These are phyloP conservation scores for Leccinellum luteum DNA, from an alignment of 768 basidiomycete genomes.

Conservation along the genomic window DNA sequence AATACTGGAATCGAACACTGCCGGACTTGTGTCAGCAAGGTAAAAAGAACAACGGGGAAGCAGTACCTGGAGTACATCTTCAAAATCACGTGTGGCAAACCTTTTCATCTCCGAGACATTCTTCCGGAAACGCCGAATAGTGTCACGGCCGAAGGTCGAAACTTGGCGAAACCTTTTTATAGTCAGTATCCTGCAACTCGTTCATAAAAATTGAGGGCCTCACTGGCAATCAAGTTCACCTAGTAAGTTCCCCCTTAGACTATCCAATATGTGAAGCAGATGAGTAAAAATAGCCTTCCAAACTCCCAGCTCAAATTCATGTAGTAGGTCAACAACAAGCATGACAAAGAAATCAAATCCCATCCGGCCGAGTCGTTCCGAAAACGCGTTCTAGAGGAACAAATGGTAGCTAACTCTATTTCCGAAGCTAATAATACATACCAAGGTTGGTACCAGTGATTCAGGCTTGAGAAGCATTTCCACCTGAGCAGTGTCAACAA, in stretches of 20 bases:
- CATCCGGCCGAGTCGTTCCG: neutral
- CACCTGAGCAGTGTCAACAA: neutral
- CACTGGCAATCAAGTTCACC: neutral
- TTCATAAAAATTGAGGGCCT: neutral
- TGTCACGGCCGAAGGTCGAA: neutral
- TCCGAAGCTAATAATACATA: neutral
- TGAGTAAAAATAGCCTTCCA: neutral
- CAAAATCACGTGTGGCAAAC: neutral
- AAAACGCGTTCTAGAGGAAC: no score
- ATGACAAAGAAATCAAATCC: neutral
- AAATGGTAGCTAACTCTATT: no score
- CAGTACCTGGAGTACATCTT: neutral
- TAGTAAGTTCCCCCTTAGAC: neutral
- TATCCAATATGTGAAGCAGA: neutral
- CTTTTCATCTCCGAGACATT: conserved; percentile 1
- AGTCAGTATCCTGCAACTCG: neutral
- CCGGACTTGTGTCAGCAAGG: no score
- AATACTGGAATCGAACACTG: neutral
- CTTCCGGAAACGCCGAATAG: neutral
- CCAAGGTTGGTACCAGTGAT: neutral
- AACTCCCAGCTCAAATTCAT: neutral
- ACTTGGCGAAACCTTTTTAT: neutral
- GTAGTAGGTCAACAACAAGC: neutral
- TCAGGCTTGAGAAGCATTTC: neutral
- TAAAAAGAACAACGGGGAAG: no score